phyloP scores from a whole-genome alignment of 1,284 basidiomycete genomes.

The Prillingera fragicola region DNA sequence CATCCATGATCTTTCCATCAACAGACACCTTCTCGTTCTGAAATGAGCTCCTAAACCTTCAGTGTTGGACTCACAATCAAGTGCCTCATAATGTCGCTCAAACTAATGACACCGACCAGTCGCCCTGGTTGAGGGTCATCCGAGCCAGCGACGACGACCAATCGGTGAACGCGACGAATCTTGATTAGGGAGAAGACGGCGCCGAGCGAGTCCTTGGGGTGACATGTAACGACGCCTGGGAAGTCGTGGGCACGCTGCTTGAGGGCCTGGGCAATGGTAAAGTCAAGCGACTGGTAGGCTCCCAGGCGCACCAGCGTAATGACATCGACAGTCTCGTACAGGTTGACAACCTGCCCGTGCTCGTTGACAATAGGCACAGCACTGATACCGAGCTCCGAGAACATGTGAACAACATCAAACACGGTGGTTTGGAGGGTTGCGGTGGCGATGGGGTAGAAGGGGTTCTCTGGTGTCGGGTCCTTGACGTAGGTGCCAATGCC shows the following conservation, averaged over 20 bases:
- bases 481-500: slow-evolving; percentile 88
- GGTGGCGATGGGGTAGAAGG: slow-evolving; percentile 84
- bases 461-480: slow-evolving; percentile 49
- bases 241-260: slow-evolving; percentile 88
- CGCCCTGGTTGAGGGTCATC: slow-evolving; percentile 55
- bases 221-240: slow-evolving; percentile 92
- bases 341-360: slow-evolving; percentile 86
- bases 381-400: slow-evolving; percentile 89
- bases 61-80: slow-evolving; percentile 62
- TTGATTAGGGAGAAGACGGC: slow-evolving; percentile 88
- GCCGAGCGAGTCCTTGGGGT: slow-evolving; percentile 85
- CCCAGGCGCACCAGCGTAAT: slow-evolving; percentile 93
- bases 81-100: slow-evolving; percentile 84
- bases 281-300: slow-evolving; percentile 86
- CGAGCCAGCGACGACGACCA: slow-evolving; percentile 72
- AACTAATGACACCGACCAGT: slow-evolving; percentile 79
- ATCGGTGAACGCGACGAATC: slow-evolving; percentile 84
- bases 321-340: slow-evolving; percentile 99
- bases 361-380: slow-evolving; percentile 95
- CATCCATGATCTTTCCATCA: no score
- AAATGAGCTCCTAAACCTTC: no score
- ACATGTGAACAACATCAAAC: slow-evolving; percentile 98
- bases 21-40: slow-evolving; percentile 6
- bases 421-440: slow-evolving; percentile 89
- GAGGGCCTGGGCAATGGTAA: slow-evolving; percentile 91